Conservation (phyloP, 2,329 filamentous ascomycete genomes). For the Apiospora saccharicola region DNA sequence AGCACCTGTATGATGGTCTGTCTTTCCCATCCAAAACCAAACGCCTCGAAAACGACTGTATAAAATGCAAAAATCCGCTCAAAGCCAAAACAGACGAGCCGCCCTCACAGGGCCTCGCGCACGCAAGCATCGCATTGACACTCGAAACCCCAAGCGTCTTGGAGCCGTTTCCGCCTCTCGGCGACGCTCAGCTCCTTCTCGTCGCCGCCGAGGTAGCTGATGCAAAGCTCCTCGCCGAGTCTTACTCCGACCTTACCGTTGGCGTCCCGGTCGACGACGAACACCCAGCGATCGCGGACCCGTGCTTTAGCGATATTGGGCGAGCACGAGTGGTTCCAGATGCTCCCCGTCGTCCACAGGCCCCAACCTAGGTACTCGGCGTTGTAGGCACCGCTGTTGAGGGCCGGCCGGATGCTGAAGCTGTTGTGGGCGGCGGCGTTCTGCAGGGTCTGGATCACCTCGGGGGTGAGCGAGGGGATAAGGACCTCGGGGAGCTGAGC, state of each 20-base stretch:
- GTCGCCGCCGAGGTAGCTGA: conserved; percentile 24
- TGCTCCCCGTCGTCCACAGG: conserved; percentile 23
- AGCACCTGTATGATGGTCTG: not conserved
- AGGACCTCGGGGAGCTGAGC: conserved; percentile 8
- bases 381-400: conserved; percentile 25
- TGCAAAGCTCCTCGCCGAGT: conserved; percentile 21
- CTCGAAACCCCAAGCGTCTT: conserved; percentile 11
- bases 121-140: conserved; percentile 22
- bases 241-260: not conserved
- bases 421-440: conserved; percentile 25
- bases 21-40: not conserved
- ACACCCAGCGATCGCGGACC: conserved; percentile 20
- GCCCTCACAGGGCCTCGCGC: not conserved
- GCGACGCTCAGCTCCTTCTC: conserved; percentile 11
- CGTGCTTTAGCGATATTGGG: conserved; percentile 20
- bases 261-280: conserved; percentile 15
- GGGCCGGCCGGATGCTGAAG: conserved; percentile 23
- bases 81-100: not conserved
- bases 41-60: not conserved
- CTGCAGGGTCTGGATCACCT: conserved; percentile 23
- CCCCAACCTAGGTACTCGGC: conserved; percentile 24
- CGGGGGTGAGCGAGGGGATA: conserved; percentile 10
- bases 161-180: conserved; percentile 17
- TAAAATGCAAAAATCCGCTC: not conserved
- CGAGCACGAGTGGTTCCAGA: conserved; percentile 25